Conservation (phyloP, 2,329 filamentous ascomycete species). For the Trichoderma hamatum region DNA sequence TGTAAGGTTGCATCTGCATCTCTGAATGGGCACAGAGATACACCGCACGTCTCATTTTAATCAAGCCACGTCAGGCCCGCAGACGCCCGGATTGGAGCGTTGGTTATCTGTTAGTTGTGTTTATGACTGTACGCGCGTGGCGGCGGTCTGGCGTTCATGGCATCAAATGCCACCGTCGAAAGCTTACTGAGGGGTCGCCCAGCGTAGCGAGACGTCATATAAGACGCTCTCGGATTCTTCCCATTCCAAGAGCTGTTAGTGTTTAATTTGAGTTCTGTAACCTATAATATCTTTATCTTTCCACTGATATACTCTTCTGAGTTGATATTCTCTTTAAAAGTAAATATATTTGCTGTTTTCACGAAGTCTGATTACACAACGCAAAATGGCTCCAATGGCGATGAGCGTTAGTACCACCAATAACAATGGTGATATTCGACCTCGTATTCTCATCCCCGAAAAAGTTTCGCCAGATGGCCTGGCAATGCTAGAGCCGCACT, state of each 20-base stretch:
- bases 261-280: neutral
- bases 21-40: neutral
- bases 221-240: neutral
- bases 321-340: neutral
- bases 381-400: slow-evolving; percentile 38
- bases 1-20: slow-evolving; percentile 2
- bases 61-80: neutral
- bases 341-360: neutral
- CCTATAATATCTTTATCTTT: neutral
- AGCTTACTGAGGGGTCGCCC: slow-evolving; percentile 21
- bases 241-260: neutral
- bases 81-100: neutral
- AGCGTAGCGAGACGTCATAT: slow-evolving; percentile 17
- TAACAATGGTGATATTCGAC: slow-evolving; percentile 31
- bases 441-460: slow-evolving; percentile 71
- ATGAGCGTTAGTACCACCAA: slow-evolving; percentile 24
- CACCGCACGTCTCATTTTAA: neutral
- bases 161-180: neutral
- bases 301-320: neutral
- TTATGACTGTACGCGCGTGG: slow-evolving; percentile 18
- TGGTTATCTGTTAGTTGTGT: slow-evolving; percentile 4
- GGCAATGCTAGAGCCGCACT: slow-evolving; percentile 64
- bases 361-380: neutral
- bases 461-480: slow-evolving; percentile 81
- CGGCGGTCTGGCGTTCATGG: neutral